phyloP scores from a whole-genome alignment of 108 stramenopile genomes.

The Cyclotella kingstonii region DNA sequence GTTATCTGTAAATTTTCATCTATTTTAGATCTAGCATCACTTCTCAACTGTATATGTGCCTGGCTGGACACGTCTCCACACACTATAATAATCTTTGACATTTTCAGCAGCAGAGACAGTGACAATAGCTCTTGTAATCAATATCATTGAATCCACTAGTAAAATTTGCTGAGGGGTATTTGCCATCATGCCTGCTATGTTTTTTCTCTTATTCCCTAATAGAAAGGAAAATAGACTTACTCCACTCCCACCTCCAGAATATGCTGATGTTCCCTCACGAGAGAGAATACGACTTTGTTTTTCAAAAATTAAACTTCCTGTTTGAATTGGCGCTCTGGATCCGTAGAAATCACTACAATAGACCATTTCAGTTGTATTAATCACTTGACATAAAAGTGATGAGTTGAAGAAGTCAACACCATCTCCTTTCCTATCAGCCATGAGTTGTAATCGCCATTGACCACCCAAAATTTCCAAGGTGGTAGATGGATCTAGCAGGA shows the following conservation, averaged over 20 bases:
- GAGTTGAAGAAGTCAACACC: conserved; percentile 82
- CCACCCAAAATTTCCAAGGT: conserved; percentile 68
- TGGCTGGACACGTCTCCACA: conserved; percentile 67
- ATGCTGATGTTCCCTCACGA: conserved; percentile 30
- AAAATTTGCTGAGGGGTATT: conserved; percentile 70
- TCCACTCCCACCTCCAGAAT: conserved; percentile 22
- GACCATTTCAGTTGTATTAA: conserved; percentile 51
- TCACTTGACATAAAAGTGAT: conserved; percentile 58
- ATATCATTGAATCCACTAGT: conserved; percentile 68
- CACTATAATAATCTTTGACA: conserved; percentile 75
- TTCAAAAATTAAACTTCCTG: conserved; percentile 55
- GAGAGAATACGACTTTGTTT: conserved; percentile 49
- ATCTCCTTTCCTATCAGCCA: conserved; percentile 80
- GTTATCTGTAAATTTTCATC: no score
- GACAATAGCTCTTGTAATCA: conserved; percentile 57
- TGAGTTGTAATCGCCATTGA: conserved; percentile 75
- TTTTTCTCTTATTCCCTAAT: conserved; percentile 35
- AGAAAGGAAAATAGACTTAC: conserved; percentile 45
- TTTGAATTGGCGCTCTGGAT: conserved; percentile 41
- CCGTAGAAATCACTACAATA: conserved; percentile 57
- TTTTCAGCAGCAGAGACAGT: conserved; percentile 45
- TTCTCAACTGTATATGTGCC: conserved; percentile 35
- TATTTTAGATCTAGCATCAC: no score
- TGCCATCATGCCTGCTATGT: conserved; percentile 46
- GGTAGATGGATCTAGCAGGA: conserved; percentile 52